These are phyloP conservation scores for Apiospora sp. DNA, from an alignment of 2,329 filamentous ascomycete species.

Conservation along the genomic window DNA sequence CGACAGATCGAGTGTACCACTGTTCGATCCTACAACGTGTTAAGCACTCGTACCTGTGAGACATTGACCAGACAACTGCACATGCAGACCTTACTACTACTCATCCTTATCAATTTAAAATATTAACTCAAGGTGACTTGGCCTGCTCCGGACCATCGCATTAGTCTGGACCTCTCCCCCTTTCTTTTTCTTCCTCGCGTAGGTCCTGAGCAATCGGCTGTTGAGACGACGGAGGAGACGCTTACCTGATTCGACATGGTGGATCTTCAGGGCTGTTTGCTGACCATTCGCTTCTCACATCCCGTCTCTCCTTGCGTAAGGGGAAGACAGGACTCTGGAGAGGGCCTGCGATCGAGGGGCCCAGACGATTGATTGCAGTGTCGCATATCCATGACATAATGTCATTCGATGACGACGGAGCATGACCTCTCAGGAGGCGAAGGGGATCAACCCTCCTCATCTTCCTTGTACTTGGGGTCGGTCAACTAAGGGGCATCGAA, in stretches of 20 bases:
- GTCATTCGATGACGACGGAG: neutral
- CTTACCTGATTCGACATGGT: conserved; percentile 12
- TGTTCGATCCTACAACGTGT: conserved; percentile 3
- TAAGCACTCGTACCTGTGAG: conserved; percentile 16
- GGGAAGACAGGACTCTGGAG: neutral
- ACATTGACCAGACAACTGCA: neutral
- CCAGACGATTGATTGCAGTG: neutral
- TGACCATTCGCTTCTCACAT: conserved; percentile 1
- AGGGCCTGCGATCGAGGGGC: neutral
- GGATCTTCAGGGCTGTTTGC: conserved; percentile 10
- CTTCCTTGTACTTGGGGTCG: neutral
- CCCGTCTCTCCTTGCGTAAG: conserved; percentile 11
- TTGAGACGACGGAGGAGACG: neutral
- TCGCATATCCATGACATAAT: conserved; percentile 11
- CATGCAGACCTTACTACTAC: neutral
- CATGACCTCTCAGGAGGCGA: neutral
- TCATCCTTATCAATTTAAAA: neutral
- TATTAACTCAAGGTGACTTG: neutral
- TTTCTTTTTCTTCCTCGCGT: neutral
- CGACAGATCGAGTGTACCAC: conserved; percentile 5
- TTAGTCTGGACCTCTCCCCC: neutral
- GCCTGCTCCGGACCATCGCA: conserved; percentile 8
- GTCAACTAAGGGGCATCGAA: neutral
- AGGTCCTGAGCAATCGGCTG: neutral
- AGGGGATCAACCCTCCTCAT: neutral